Base-by-base conservation (phyloP, 352 stramenopile species). In the Phytopythium mirpurense region DNA sequence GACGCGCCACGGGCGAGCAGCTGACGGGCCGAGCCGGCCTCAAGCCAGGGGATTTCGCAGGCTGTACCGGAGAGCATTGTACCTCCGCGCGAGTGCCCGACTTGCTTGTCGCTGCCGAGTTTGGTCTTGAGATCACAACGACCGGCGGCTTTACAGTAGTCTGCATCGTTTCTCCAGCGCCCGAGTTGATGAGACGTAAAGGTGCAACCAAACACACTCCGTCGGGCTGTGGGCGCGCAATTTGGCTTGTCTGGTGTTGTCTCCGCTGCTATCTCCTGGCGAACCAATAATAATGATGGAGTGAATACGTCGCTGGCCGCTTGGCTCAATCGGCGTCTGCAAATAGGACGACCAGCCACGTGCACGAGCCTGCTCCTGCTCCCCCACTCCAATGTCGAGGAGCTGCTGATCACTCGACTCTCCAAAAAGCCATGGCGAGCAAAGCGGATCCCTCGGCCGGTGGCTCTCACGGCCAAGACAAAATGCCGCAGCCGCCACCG, bases 1-100 rank as follows among this genome's bases (percentile, higher is more conserved):
- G 52, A 19, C 52, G 31, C 15, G 16, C 37, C n/a, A 36, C 37
- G 6, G n/a, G 52, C 37, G 16, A 47, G 45, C 46, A 38, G 32
- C 26, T 52, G 8, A 19, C 3, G 12, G 46, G 46, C 0, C 46
- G 46, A 21, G 14, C n/a, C 18, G n/a, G 2, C n/a, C 15, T 16
- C 11, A 31, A 26, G 16, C 7, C 15, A 8, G 7, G 10, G 16
- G 11, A 2, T 31, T 38, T 29, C 10, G 19, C 10, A 2, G 50
- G 38, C 12, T 18, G 37, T 4, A 24, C 21, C 18, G 50, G 37
- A 18, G 18, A n/a, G n/a, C n/a, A n/a, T n/a, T n/a, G n/a, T n/a
- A n/a, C n/a, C n/a, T n/a, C n/a, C n/a, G n/a, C n/a, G n/a, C n/a
- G n/a, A n/a, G 14, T n/a, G 14, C n/a, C 14, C 4, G 12, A 7